A percentile compares a stretch with the other conserved stretches of the same genome.
phyloP scores from a whole-genome alignment of 164 flowering plant species.

The Houttuynia cordata region DNA sequence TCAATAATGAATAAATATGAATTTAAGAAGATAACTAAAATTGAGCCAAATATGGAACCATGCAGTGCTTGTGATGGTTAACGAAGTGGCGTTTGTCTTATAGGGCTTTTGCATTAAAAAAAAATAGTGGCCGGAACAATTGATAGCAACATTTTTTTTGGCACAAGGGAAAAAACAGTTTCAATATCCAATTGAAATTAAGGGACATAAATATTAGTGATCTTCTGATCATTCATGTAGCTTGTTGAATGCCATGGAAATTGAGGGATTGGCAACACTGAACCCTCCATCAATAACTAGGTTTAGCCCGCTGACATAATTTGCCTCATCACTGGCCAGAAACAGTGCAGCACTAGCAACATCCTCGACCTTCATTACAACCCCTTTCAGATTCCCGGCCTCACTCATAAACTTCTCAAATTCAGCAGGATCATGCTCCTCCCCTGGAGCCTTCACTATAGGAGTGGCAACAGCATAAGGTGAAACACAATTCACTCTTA shows the following conservation, averaged over 20 bases:
- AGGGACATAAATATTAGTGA: too few relatives aligned
- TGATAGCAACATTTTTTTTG: too few relatives aligned
- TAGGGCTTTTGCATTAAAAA: too few relatives aligned
- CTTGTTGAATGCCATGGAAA: neutral
- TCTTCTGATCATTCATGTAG: neutral
- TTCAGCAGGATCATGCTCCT: neutral
- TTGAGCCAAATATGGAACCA: too few relatives aligned
- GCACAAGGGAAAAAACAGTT: too few relatives aligned
- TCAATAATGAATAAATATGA: too few relatives aligned
- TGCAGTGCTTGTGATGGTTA: too few relatives aligned
- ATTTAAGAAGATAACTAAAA: too few relatives aligned
- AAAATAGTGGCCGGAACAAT: too few relatives aligned
- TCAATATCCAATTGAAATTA: too few relatives aligned
- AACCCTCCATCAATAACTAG: constrained; percentile 19
- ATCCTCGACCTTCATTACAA: constrained; percentile 3
- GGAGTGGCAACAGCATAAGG: constrained; percentile 21
- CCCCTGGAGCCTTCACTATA: neutral
- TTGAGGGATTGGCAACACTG: constrained; percentile 8
- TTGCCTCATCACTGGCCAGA: constrained; percentile 16
- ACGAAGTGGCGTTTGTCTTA: too few relatives aligned
- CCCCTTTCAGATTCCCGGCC: constrained; percentile 9
- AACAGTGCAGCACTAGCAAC: constrained; percentile 12
- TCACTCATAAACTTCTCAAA: constrained; percentile 3
- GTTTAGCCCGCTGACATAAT: constrained; percentile 16
- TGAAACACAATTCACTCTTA: constrained; percentile 40